These are phyloP conservation scores for Acanthamoeba healyi DNA, from an alignment of 208 protist genomes.

Conservation along the genomic window DNA sequence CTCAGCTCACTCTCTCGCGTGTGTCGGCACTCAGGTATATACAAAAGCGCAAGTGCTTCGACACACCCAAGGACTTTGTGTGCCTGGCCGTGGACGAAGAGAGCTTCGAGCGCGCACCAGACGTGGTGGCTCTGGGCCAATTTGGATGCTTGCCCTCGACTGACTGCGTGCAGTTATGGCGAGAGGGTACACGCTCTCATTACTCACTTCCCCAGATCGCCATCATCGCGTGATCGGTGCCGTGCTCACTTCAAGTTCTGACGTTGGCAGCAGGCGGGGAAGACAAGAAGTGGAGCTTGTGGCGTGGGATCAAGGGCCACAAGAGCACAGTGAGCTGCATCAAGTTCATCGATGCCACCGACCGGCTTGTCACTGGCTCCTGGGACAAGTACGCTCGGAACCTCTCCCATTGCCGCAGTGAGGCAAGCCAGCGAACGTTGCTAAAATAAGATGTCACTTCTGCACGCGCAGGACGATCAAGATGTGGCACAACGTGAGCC, in stretches of 20 bases:
- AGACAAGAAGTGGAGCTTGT: neutral
- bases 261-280: too few species aligned
- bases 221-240: too few species aligned
- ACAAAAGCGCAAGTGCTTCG: too few species aligned
- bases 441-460: too few species aligned
- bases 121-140: neutral
- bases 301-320: neutral
- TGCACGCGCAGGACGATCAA: neutral
- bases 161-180: neutral
- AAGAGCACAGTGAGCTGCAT: neutral
- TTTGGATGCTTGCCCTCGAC: neutral
- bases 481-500: neutral
- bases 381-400: neutral
- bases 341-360: neutral
- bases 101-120: neutral
- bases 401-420: neutral
- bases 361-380: neutral
- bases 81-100: neutral
- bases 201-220: too few species aligned
- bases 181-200: too few species aligned
- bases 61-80: neutral
- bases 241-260: too few species aligned
- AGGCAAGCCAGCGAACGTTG: too few species aligned
- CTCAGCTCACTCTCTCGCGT: too few species aligned
- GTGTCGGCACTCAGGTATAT: too few species aligned